Evolutionary conservation across 192 early-diverging fungal genomes (phyloP), one percentile per base, ranked within the genome.

Genomic region (Coemansia sp.): DNA sequence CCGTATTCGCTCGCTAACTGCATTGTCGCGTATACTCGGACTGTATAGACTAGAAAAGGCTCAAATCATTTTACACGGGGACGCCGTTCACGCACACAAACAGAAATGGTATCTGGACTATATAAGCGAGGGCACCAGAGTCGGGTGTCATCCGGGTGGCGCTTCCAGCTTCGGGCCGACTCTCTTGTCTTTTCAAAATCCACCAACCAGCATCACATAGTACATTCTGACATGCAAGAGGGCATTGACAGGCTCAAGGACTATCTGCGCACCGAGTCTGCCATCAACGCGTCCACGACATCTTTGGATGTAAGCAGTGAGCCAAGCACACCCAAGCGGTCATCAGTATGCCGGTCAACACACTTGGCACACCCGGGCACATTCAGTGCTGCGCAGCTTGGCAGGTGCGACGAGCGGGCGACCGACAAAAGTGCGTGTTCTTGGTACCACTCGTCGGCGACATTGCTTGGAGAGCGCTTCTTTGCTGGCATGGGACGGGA

Each of bases 241-340:
- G 66, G 66, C 33, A 60, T 78, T 29, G 70, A 78, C 21, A 39
- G 61, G 60, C 70, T 78, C 14, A 64, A 68, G 12, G 60, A 48
- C 36, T 78, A 78, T 29, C 19, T 78, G 64, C 68, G 58, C 53
- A 64, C 34, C 19, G 68, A 78, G 50, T 48, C 53, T 14, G 52
- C 64, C 42, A 48, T 55, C 36, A 65, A 58, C 48, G 26, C 22
- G 14, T 46, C 43, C 21, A 46, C 43, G 10, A 12, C 36, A 11
- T 14, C 43, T 26, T 26, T 46, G 42, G 24, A 33, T 0, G 15
- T 40, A 37, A 50, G 39, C 26, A 36, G 60, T 38, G 35, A 41
- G 38, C 44, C 32, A 4, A 36, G 14, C n/a, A 58, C 50, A 8
- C 39, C 48, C 7, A 56, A 35, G 36, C 19, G 32, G 53, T 24